phyloP scores from a whole-genome alignment of 1,284 basidiomycete species.

The Ceratobasidium sp. region DNA sequence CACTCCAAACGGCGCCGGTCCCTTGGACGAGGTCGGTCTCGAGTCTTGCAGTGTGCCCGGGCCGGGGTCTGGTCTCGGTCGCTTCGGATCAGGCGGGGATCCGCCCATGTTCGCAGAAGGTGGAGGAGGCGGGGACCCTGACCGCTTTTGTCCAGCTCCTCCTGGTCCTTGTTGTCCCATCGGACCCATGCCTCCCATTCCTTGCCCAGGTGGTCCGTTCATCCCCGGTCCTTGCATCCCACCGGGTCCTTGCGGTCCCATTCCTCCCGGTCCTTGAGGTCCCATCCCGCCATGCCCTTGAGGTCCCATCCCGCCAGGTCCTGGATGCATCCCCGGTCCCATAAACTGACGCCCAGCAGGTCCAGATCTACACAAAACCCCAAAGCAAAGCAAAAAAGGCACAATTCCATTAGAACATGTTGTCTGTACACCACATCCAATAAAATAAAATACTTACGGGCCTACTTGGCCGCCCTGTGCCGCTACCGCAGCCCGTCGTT shows the following conservation, averaged over 20 bases:
- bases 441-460: slow-evolving; percentile 28
- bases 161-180: not conserved
- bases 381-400: slow-evolving; percentile 1
- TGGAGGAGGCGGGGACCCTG: slow-evolving; percentile 23
- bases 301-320: not conserved
- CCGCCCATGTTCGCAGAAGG: not conserved
- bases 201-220: not conserved
- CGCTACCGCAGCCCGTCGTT: slow-evolving; percentile 12
- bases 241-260: not conserved
- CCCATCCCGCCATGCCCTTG: not conserved
- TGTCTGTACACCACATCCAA: not conserved
- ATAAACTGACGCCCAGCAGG: slow-evolving; percentile 27
- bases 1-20: not conserved
- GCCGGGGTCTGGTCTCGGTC: slow-evolving; percentile 15
- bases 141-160: slow-evolving; percentile 15
- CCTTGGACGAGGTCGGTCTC: slow-evolving; percentile 34
- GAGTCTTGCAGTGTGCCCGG: slow-evolving; percentile 10
- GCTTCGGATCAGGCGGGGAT: slow-evolving; percentile 27
- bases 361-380: slow-evolving; percentile 8
- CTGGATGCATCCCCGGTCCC: not conserved
- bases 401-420: slow-evolving; percentile 10
- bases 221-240: no score
- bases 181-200: not conserved
- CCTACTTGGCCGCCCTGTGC: slow-evolving; percentile 30
- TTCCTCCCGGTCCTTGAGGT: not conserved